phyloP scores from a whole-genome alignment of 306 rosid species.

The Hippophae rhamnoides region DNA sequence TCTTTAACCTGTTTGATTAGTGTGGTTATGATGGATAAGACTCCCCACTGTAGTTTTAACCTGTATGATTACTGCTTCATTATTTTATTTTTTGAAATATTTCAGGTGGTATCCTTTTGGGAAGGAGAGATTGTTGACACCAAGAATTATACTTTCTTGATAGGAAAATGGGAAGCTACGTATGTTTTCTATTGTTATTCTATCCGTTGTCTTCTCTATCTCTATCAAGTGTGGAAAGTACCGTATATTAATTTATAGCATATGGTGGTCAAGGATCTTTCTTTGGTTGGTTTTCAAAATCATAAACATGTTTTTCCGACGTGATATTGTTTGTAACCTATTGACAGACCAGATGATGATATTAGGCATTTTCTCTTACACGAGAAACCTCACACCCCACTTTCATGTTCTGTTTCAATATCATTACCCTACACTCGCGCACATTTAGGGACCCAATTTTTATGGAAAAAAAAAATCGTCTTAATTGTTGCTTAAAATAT shows the following conservation, averaged over 20 bases:
- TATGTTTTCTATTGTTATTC: constrained; percentile 30
- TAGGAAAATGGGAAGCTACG: constrained; percentile 96
- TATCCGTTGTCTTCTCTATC: constrained; percentile 1
- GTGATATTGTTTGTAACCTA: constrained; percentile 6
- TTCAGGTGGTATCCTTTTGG: constrained; percentile 93
- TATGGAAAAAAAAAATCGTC: too few species aligned
- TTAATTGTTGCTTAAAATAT: too few species aligned
- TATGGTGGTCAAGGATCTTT: not conserved
- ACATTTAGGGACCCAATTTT: too few species aligned
- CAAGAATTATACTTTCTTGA: constrained; percentile 90
- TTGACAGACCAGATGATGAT: constrained; percentile 73
- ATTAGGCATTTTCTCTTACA: constrained; percentile 39
- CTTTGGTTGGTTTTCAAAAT: constrained; percentile 2
- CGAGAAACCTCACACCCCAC: too few species aligned
- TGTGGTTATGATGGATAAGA: not conserved
- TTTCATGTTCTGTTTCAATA: too few species aligned
- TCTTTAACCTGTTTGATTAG: too few species aligned
- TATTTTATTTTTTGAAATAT: constrained; percentile 5
- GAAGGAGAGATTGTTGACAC: constrained; percentile 96
- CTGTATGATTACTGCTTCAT: not conserved
- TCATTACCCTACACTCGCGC: too few species aligned
- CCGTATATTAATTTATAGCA: constrained; percentile 3
- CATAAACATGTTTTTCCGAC: constrained; percentile 1
- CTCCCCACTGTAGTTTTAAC: not conserved
- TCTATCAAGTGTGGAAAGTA: constrained; percentile 13